Base-by-base conservation (phyloP, 805 yeast genomes). In the Candida ortonii region DNA sequence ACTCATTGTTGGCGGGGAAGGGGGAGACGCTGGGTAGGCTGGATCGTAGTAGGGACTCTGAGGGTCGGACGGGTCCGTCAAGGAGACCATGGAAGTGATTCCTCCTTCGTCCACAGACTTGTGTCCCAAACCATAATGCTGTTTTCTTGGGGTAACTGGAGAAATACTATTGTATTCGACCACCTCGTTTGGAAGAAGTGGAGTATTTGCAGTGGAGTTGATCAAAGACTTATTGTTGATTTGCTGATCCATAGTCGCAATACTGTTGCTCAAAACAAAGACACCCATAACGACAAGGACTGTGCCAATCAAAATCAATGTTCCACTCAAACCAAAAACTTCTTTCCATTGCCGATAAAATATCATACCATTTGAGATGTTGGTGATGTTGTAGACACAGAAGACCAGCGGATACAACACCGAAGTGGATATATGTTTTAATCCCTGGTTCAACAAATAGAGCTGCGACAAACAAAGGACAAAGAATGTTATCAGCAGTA, bases 371-470 rank as follows among this genome's bases (percentile, higher is more conserved):
- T 85, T 85, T 42, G 76, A 63, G 22, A 80, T 72, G 45, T 83
- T 81, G 39, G 73, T 67, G 31, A 84, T 62, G 62, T 85, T 88
- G 65, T 83, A 87, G 28, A 85, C 76, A 59, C 93, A 81, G 57
- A 88, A 88, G 21, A 88, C 84, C 43, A 88, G 63, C 1, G 96
- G 96, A 53, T 87, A 88, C 20, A 88, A 65, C 12, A 86, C 71
- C 2, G 90, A 77, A 0, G 96, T 84, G 33, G 87, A 78, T 25
- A 80, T 71, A 38, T 70, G 70, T 30, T 77, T 70, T 36, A 87
- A 67, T 0, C 95, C 95, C 49, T 73, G 67, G 60, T 87, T 87
- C 39, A 88, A 69, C 24, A 84, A 76, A 38, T 72, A 78, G 34
- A 87, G 68, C 54, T 87, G 96, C 10, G 76, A 64, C 3, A 83